Base-by-base conservation (phyloP, 495 filamentous ascomycete genomes). In the Podospora anserina region DNA sequence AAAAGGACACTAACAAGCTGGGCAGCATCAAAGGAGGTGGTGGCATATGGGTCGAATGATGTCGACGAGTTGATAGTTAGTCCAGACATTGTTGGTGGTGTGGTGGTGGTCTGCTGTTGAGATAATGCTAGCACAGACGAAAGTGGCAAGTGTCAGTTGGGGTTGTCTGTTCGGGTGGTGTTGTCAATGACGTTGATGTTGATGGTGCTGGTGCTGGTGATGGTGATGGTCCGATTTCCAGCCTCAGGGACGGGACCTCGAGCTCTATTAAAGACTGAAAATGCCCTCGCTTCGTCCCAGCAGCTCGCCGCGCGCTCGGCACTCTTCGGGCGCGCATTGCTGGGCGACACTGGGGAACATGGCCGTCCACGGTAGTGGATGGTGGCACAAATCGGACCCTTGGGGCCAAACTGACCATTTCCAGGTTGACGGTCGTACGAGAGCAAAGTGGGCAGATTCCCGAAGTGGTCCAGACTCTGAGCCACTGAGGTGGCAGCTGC, bases 381-480 rank as follows among this genome's bases (percentile, higher is more conserved):
- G 55, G 68, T 61, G 69, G 67, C 59, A 69, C 67, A 66, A 54
- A 58, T 65, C 30, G 63, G 54, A 64, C 32, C 32, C 30, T 56
- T 61, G 69, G 64, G 57, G 44, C 64, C 20, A 69, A 76, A 72
- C 72, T 69, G 70, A 61, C 72, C 72, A 68, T 26, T 62, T 54
- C 61, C 23, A 23, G 23, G 23, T 70, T 26, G 30, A 7, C 32
- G 60, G 67, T 76, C 72, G 74, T 76, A 76, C 74, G 74, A 76
- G 74, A 68, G 56, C 39, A 20, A 64, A 57, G 30, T 65, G 54
- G 70, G 61, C 18, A 53, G 39, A 59, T 54, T 69, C 53, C 13
- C 26, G 1, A 1, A 28, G 32, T 19, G 30, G 69, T 66, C 53
- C 58, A 57, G 27, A 28, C 9, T 64, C 19, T 56, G 53, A 54